A percentile compares a stretch with the other conserved stretches of the same genome.
These are phyloP conservation scores for Vachellia pachyceras DNA, from an alignment of 306 rosid species.

Conservation along the genomic window DNA sequence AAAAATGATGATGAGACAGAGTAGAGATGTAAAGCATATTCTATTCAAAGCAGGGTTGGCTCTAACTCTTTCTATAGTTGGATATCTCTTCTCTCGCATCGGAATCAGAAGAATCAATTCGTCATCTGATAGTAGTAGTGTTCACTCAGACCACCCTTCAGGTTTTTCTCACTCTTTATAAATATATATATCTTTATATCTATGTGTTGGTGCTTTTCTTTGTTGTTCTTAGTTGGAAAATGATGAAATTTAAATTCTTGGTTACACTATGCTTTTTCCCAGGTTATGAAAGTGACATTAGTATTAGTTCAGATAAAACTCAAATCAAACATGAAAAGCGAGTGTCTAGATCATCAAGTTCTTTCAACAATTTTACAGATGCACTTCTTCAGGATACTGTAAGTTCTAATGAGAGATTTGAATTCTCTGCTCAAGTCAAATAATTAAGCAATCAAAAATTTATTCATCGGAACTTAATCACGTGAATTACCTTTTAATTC, in stretches of 20 bases:
- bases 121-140: neutral
- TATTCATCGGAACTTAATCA: too few species aligned
- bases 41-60: slow-evolving; percentile 73
- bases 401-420: neutral
- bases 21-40: slow-evolving; percentile 58
- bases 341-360: slow-evolving; percentile 43
- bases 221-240: neutral
- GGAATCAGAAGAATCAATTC: slow-evolving; percentile 51
- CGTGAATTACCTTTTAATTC: neutral
- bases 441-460: too few species aligned
- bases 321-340: slow-evolving; percentile 34
- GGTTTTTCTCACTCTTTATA: slow-evolving; percentile 46
- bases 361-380: slow-evolving; percentile 44
- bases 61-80: slow-evolving; percentile 79
- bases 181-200: too few species aligned
- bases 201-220: neutral
- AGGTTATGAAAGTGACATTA: slow-evolving; percentile 53
- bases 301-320: slow-evolving; percentile 40
- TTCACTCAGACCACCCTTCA: slow-evolving; percentile 30
- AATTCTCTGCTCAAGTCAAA: neutral
- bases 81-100: slow-evolving; percentile 62
- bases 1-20: slow-evolving; percentile 43
- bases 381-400: slow-evolving; percentile 21
- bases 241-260: slow-evolving; percentile 8
- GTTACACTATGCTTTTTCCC: slow-evolving; percentile 5